A percentile compares a stretch with the other conserved stretches of the same genome.
Evolutionary conservation across 225 moss, liverwort and hornwort species (phyloP).

Genomic region (Ulota crispa): DNA sequence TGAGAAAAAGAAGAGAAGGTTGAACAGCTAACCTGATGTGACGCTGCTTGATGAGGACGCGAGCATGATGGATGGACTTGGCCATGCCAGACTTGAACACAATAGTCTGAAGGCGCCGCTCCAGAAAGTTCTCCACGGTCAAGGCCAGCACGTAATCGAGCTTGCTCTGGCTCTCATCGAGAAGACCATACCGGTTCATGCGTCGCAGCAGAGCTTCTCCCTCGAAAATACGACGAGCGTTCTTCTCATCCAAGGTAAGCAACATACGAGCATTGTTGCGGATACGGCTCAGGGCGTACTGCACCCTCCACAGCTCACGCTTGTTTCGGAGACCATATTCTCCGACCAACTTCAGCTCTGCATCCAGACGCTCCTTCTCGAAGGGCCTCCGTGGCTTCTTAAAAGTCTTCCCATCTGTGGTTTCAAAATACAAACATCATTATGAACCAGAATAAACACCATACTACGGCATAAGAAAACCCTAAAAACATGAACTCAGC

Average conservation of each 20-base stretch:
- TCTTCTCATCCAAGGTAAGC: constrained; percentile 87
- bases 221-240: constrained; percentile 78
- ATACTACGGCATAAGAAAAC: background rate
- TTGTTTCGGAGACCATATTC: constrained; percentile 95
- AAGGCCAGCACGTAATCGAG: constrained; percentile 86
- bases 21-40: constrained; percentile 62
- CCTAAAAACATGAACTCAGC: background rate
- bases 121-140: constrained; percentile 80
- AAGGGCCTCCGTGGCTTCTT: constrained; percentile 98
- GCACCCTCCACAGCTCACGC: constrained; percentile 92
- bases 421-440: background rate
- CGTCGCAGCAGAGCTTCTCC: constrained; percentile 78
- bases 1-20: background rate
- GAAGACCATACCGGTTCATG: constrained; percentile 79
- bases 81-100: constrained; percentile 97
- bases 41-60: constrained; percentile 90
- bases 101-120: constrained; percentile 86
- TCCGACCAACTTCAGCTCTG: constrained; percentile 88
- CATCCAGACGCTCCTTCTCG: constrained; percentile 89
- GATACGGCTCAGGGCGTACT: constrained; percentile 81
- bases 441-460: background rate
- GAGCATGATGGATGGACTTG: constrained; percentile 90
- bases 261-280: constrained; percentile 87
- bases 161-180: constrained; percentile 83
- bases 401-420: constrained; percentile 87